Conservation (phyloP, 495 filamentous ascomycete genomes). For the Podospora tetraspora region DNA sequence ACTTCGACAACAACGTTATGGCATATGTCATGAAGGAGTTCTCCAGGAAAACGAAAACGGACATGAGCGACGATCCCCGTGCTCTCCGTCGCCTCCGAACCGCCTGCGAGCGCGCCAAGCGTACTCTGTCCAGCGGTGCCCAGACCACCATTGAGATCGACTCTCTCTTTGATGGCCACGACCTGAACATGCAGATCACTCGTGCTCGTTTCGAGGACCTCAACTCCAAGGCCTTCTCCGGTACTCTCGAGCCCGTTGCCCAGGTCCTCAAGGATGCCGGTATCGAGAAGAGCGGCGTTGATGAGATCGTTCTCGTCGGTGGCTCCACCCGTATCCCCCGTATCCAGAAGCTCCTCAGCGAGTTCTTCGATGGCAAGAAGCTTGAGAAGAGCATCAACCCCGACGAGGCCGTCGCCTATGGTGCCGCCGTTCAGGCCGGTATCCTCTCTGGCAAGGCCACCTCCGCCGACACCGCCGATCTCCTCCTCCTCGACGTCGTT, state of each 20-base stretch:
- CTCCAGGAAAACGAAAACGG: constrained; percentile 76
- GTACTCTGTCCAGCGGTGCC: constrained; percentile 91
- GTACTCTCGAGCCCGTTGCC: constrained; percentile 95
- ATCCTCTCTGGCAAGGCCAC: constrained; percentile 96
- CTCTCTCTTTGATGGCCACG: constrained; percentile 94
- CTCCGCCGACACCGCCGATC: constrained; percentile 90
- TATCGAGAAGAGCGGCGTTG: constrained; percentile 89
- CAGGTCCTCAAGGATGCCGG: constrained; percentile 96
- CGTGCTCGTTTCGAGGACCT: constrained; percentile 99
- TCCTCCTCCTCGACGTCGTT: constrained; percentile 92
- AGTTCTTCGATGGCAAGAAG: constrained; percentile 99
- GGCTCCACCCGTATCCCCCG: constrained; percentile 98
- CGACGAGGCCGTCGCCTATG: constrained; percentile 98
- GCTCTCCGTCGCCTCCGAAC: constrained; percentile 96
- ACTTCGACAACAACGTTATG: constrained; percentile 94
- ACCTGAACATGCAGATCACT: constrained; percentile 98
- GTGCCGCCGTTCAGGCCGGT: constrained; percentile 96
- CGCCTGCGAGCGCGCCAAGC: constrained; percentile 99
- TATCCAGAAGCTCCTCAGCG: constrained; percentile 96
- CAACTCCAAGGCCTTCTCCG: constrained; percentile 93
- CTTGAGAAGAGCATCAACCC: constrained; percentile 99
- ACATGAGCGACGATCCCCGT: constrained; percentile 84
- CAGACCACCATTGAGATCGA: constrained; percentile 99
- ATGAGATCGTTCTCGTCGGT: constrained; percentile 98
- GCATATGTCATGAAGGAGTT: too few species aligned